phyloP scores from a whole-genome alignment of 352 stramenopile genomes.

The Thalassiosira livingstoniorum region DNA sequence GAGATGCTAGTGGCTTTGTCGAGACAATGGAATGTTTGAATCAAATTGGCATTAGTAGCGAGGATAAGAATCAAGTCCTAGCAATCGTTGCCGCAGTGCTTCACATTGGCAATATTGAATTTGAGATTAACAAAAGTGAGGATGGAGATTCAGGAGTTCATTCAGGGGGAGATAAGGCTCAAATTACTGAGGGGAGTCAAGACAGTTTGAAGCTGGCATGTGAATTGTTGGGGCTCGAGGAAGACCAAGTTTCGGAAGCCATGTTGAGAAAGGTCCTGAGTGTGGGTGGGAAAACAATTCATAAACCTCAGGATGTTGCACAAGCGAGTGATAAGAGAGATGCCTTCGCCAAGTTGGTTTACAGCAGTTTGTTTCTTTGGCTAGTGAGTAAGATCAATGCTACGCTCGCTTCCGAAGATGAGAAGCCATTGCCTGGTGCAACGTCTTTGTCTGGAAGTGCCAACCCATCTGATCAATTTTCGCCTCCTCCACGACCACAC shows the following conservation, averaged over 20 bases:
- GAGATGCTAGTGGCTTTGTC: slow-evolving; percentile 67
- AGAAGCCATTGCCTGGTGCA: slow-evolving; percentile 16
- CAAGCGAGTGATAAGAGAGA: slow-evolving; percentile 88
- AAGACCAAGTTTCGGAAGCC: slow-evolving; percentile 72
- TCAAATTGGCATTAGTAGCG: slow-evolving; percentile 69
- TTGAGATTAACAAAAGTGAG: slow-evolving; percentile 90
- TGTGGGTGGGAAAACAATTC: slow-evolving; percentile 82
- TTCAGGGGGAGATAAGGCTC: slow-evolving; percentile 79
- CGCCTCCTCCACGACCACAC: slow-evolving; percentile 14
- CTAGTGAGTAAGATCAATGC: slow-evolving; percentile 93
- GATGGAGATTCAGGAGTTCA: slow-evolving; percentile 70
- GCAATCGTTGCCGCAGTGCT: slow-evolving; percentile 92
- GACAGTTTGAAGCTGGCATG: slow-evolving; percentile 77
- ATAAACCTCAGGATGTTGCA: slow-evolving; percentile 78
- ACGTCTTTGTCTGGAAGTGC: neutral
- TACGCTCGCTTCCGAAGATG: slow-evolving; percentile 64
- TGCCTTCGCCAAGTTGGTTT: slow-evolving; percentile 95
- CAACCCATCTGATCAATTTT: slow-evolving; percentile 30
- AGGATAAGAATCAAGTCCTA: slow-evolving; percentile 89
- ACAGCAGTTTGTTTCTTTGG: slow-evolving; percentile 98
- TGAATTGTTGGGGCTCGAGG: slow-evolving; percentile 78
- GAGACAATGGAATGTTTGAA: slow-evolving; percentile 81
- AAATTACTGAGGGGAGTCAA: slow-evolving; percentile 62
- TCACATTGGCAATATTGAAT: slow-evolving; percentile 96
- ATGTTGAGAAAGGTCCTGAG: slow-evolving; percentile 83